Percentiles rank a stretch among this genome's conserved stretches.
phyloP scores from a whole-genome alignment of 2,329 filamentous ascomycete genomes.

The Akanthomyces uredinophilus region DNA sequence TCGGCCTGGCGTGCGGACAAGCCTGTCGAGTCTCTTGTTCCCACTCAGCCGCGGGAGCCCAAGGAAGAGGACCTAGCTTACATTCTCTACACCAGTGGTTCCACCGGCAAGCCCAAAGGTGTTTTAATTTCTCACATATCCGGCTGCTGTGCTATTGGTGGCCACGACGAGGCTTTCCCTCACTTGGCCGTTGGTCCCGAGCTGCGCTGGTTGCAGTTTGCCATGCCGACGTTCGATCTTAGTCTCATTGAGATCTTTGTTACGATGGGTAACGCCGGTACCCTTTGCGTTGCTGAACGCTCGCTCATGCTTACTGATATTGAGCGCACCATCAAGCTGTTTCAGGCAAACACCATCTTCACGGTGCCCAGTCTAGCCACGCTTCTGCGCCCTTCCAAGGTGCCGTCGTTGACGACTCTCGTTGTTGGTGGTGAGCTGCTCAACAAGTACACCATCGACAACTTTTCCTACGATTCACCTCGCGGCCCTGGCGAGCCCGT shows the following conservation, averaged over 20 bases:
- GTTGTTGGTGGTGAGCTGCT: constrained; percentile 15
- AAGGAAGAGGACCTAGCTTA: constrained; percentile 28
- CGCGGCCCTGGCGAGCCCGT: constrained; percentile 35
- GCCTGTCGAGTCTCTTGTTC: neutral
- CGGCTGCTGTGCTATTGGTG: constrained; percentile 9
- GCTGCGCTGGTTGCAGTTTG: constrained; percentile 15
- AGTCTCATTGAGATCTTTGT: constrained; percentile 15
- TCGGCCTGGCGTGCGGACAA: constrained; percentile 7
- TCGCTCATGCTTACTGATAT: constrained; percentile 14
- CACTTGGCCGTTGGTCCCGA: constrained; percentile 5
- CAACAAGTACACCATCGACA: constrained; percentile 12
- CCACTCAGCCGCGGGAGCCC: neutral
- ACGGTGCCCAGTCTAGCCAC: constrained; percentile 15
- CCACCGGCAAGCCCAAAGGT: constrained; percentile 46
- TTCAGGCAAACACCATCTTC: constrained; percentile 14
- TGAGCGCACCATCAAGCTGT: constrained; percentile 13
- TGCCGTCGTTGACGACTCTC: constrained; percentile 13
- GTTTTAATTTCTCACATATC: constrained; percentile 72
- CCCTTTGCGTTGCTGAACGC: constrained; percentile 13
- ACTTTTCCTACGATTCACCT: constrained; percentile 18
- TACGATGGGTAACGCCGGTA: constrained; percentile 13
- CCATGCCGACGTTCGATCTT: constrained; percentile 14
- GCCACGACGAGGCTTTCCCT: constrained; percentile 5
- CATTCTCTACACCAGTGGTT: constrained; percentile 42
- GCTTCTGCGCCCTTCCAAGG: constrained; percentile 9